Percentiles rank a stretch among this genome's conserved stretches.
Conservation (phyloP, 371 early-diverging fungal genomes). For the Apophysomyces sp. region DNA sequence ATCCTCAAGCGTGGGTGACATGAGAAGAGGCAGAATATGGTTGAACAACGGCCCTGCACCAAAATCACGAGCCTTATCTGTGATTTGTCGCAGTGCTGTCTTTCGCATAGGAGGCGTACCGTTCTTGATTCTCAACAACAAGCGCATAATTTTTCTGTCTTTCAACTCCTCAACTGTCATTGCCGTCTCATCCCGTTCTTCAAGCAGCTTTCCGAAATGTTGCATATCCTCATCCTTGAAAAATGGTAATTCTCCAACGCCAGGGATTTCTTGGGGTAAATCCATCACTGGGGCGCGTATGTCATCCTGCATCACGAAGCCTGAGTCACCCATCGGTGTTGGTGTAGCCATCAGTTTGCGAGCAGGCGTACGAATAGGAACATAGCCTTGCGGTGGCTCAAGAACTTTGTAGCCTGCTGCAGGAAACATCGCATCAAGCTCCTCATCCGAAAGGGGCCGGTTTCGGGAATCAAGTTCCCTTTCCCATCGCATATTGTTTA, state of each 20-base stretch:
- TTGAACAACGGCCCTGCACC: conserved; percentile 96
- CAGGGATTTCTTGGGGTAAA: conserved; percentile 86
- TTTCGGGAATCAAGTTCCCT: conserved; percentile 88
- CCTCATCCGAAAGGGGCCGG: conserved; percentile 85
- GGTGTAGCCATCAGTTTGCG: conserved; percentile 95
- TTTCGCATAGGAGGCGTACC: conserved; percentile 94
- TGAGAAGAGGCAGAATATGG: conserved; percentile 93
- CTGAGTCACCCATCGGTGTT: conserved; percentile 79
- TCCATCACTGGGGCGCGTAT: conserved; percentile 62
- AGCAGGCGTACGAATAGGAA: conserved; percentile 94
- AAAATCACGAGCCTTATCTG: conserved; percentile 94
- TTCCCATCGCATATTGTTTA: conserved; percentile 77
- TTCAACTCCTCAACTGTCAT: conserved; percentile 88
- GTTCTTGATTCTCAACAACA: conserved; percentile 96
- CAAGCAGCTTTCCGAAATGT: conserved; percentile 91
- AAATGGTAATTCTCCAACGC: conserved; percentile 87
- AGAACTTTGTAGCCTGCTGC: conserved; percentile 88
- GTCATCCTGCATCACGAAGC: conserved; percentile 88
- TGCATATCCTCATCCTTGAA: conserved; percentile 97
- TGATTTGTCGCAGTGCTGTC: conserved; percentile 89
- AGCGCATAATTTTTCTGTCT: conserved; percentile 94
- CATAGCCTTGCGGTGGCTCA: conserved; percentile 87
- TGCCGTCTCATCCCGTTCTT: conserved; percentile 81
- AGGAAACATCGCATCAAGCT: conserved; percentile 93
- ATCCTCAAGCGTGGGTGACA: conserved; percentile 96